phyloP scores from a whole-genome alignment of 1,139 yeast genomes.

The Pichia sp. region DNA sequence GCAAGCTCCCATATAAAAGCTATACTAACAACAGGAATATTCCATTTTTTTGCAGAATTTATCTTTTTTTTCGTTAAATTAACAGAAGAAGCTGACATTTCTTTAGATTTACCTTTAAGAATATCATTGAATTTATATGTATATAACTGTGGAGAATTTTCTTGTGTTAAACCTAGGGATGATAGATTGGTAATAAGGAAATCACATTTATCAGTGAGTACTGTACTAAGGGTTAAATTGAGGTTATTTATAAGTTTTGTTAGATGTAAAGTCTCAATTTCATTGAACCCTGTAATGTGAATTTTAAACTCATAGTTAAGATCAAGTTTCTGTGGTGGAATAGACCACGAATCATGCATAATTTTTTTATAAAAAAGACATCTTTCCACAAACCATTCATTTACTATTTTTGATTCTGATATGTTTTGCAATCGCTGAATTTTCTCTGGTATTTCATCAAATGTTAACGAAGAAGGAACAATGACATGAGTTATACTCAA shows the following conservation, averaged over 20 bases:
- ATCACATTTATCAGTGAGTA: slow-evolving; percentile 52
- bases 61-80: slow-evolving; percentile 43
- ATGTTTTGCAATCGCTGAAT: slow-evolving; percentile 9
- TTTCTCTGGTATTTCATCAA: slow-evolving; percentile 14
- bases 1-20: slow-evolving; percentile 43
- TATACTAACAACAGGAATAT: slow-evolving; percentile 48
- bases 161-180: slow-evolving; percentile 38
- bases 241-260: slow-evolving; percentile 51
- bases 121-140: slow-evolving; percentile 31
- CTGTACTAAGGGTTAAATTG: slow-evolving; percentile 44
- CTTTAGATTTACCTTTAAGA: slow-evolving; percentile 10
- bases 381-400: slow-evolving; percentile 87
- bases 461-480: slow-evolving; percentile 33
- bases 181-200: slow-evolving; percentile 54
- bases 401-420: slow-evolving; percentile 33
- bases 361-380: slow-evolving; percentile 55
- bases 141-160: slow-evolving; percentile 36
- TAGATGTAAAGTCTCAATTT: slow-evolving; percentile 72
- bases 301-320: slow-evolving; percentile 37
- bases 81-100: slow-evolving; percentile 16
- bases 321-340: slow-evolving; percentile 40
- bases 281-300: slow-evolving; percentile 74
- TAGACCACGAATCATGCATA: slow-evolving; percentile 64
- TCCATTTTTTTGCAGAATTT: slow-evolving; percentile 50
- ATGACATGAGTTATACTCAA: slow-evolving; percentile 33